These are phyloP conservation scores for Phyllosticta citribraziliensis DNA, from an alignment of 2,329 filamentous ascomycete species.

Conservation along the genomic window DNA sequence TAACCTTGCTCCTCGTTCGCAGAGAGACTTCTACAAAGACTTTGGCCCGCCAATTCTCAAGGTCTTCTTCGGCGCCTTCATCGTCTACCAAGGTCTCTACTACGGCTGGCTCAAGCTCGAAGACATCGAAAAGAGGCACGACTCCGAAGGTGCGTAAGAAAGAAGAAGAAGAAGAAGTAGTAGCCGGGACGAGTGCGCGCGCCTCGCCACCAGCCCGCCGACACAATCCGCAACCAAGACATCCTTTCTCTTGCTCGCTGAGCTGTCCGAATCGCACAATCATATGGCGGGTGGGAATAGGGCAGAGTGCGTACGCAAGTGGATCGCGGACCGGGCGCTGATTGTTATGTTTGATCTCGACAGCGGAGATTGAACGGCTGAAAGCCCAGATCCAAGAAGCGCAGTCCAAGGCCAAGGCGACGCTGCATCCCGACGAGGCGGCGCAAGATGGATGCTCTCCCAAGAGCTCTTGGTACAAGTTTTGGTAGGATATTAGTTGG, in stretches of 20 bases:
- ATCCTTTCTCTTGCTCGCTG: neutral
- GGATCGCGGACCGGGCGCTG: neutral
- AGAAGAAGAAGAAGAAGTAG: no score
- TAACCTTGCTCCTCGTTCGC: neutral
- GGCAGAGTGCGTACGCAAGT: neutral
- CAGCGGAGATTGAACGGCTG: constrained; percentile 5
- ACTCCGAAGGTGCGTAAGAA: constrained; percentile 42
- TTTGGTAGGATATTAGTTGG: neutral
- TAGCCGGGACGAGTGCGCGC: no score
- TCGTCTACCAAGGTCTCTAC: constrained; percentile 70
- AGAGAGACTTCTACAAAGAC: constrained; percentile 63
- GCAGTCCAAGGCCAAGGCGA: neutral
- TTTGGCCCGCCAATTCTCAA: constrained; percentile 67
- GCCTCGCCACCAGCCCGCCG: neutral
- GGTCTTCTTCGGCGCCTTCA: constrained; percentile 62
- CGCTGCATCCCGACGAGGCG: neutral
- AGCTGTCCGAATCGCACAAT: neutral
- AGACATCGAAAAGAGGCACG: constrained; percentile 54
- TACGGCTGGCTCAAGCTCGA: constrained; percentile 67
- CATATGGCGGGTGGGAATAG: neutral
- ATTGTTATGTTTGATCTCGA: neutral
- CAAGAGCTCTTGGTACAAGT: neutral
- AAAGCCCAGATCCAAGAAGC: constrained; percentile 1
- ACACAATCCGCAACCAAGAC: neutral
- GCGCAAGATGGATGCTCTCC: neutral